Conservation (phyloP, 768 basidiomycete species). For the Boletus tylopilopsis region DNA sequence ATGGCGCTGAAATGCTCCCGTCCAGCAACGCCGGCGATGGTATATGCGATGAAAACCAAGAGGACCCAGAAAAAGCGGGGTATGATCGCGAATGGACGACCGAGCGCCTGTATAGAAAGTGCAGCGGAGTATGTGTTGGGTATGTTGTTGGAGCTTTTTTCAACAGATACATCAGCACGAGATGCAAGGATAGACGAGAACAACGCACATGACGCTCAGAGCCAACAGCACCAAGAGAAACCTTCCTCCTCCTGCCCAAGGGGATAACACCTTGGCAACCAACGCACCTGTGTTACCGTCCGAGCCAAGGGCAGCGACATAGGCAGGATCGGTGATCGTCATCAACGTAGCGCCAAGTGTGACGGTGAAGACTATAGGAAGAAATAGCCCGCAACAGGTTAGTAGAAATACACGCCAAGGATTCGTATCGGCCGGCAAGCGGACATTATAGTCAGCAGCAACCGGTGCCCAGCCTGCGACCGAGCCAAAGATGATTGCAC, state of each 20-base stretch:
- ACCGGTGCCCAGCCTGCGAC: constrained; percentile 49
- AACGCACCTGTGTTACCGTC: constrained; percentile 42
- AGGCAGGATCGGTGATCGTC: constrained; percentile 39
- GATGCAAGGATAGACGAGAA: too few species aligned
- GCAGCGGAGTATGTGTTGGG: constrained; percentile 46
- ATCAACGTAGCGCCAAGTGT: constrained; percentile 38
- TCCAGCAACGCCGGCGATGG: constrained; percentile 38
- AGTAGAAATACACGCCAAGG: constrained; percentile 43
- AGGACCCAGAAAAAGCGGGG: constrained; percentile 47
- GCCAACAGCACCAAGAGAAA: constrained; percentile 42
- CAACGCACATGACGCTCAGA: constrained; percentile 39
- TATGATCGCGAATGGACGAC: constrained; percentile 39
- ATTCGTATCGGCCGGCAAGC: constrained; percentile 42
- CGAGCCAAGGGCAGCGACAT: constrained; percentile 37
- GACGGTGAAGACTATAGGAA: constrained; percentile 40
- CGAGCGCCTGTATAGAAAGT: constrained; percentile 43
- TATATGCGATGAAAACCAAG: constrained; percentile 37
- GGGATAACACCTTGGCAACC: constrained; percentile 40
- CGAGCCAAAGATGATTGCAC: constrained; percentile 48
- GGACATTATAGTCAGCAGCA: constrained; percentile 54
- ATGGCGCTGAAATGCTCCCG: constrained; percentile 44
- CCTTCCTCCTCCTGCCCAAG: constrained; percentile 41
- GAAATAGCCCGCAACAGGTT: constrained; percentile 49
- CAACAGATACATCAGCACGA: not conserved
- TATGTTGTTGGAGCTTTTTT: constrained; percentile 37